These are phyloP conservation scores for Nannizzia gypsea DNA, from an alignment of 2,329 filamentous ascomycete species.

Conservation along the genomic window DNA sequence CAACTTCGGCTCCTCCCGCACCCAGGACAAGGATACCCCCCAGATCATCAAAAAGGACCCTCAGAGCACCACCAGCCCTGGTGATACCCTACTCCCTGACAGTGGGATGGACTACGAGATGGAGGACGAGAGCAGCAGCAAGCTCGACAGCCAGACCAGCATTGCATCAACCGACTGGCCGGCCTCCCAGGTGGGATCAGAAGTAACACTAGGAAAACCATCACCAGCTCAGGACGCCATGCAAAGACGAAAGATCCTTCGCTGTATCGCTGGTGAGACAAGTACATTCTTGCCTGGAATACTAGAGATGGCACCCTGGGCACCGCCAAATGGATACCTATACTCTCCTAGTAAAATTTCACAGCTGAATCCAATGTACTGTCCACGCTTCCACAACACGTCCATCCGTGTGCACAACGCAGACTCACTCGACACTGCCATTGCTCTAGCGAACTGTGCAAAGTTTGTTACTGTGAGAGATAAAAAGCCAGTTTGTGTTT, in stretches of 20 bases:
- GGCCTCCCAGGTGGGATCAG: not conserved
- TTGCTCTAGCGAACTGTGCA: slow-evolving; percentile 25
- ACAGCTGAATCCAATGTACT: slow-evolving; percentile 31
- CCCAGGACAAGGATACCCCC: not conserved
- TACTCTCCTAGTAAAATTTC: slow-evolving; percentile 29
- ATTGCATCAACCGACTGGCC: not conserved
- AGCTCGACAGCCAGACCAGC: slow-evolving; percentile 5
- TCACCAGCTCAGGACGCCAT: not conserved
- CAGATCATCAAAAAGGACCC: not conserved
- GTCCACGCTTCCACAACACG: slow-evolving; percentile 30
- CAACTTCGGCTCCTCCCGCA: slow-evolving; percentile 11
- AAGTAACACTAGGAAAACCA: not conserved
- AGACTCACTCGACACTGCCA: slow-evolving; percentile 48
- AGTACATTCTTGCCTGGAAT: slow-evolving; percentile 37
- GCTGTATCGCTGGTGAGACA: slow-evolving; percentile 39
- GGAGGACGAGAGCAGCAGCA: slow-evolving; percentile 9
- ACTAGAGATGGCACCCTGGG: slow-evolving; percentile 34
- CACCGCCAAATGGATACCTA: slow-evolving; percentile 29
- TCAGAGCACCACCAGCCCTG: not conserved
- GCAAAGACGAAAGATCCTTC: slow-evolving; percentile 22
- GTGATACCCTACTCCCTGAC: not conserved
- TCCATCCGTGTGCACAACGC: slow-evolving; percentile 43
- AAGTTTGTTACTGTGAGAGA: slow-evolving; percentile 18
- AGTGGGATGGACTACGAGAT: slow-evolving; percentile 7
- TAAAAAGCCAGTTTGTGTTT: slow-evolving; percentile 41